Percentiles rank a stretch among this genome's conserved stretches.
Evolutionary conservation across 176 grass and related monocot genomes (phyloP).

Genomic region (Melocanna baccifera): DNA sequence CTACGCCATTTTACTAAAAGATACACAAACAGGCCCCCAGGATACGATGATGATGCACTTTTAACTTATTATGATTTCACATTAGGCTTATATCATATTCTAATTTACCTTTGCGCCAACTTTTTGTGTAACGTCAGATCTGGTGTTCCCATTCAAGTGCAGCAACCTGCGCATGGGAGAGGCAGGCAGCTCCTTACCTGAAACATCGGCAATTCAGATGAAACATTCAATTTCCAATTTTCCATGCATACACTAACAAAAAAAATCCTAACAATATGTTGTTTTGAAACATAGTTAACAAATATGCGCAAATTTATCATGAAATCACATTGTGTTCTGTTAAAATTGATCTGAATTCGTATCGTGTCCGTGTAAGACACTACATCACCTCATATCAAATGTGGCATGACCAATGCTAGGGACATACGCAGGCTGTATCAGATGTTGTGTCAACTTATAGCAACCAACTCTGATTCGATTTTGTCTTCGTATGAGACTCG

Average conservation of each 20-base stretch:
- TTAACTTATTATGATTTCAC: background rate
- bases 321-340: background rate
- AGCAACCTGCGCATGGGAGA: slow-evolving; percentile 31
- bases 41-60: background rate
- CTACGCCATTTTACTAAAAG: background rate
- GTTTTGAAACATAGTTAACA: background rate
- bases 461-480: too few species aligned
- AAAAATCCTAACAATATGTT: background rate
- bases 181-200: slow-evolving; percentile 47
- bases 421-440: too few species aligned
- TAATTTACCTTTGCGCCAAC: slow-evolving; percentile 40
- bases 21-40: background rate
- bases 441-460: too few species aligned
- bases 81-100: background rate
- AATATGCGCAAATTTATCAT: background rate
- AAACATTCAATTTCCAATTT: background rate
- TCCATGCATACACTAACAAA: background rate
- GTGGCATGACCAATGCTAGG: too few species aligned
- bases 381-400: too few species aligned
- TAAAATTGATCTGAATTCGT: too few species aligned
- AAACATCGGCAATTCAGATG: slow-evolving; percentile 35
- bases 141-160: slow-evolving; percentile 27
- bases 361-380: too few species aligned
- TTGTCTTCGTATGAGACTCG: too few species aligned
- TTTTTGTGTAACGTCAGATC: slow-evolving; percentile 31